Base-by-base conservation (phyloP, 805 yeast species). In the Kazachstania kunashirensis region DNA sequence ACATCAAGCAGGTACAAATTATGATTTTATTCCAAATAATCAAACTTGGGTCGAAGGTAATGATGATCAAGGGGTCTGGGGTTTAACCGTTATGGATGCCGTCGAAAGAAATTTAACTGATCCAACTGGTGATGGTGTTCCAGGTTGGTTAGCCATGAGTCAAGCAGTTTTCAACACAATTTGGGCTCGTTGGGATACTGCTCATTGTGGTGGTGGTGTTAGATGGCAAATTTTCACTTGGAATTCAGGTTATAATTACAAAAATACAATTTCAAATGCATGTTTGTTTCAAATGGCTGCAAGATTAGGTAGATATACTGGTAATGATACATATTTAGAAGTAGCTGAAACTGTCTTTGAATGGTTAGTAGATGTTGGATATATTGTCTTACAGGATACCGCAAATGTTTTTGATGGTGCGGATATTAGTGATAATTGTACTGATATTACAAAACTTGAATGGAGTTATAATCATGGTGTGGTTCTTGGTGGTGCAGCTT, bases 401-500 rank as follows among this genome's bases (percentile, higher is more conserved):
- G 63, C 67, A 30, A 59, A 65, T 34, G 82, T 84, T n/a, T 79
- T 70, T 52, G 95, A 84, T 55, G 95, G 95, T 44, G 80, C 77
- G 12, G 59, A 65, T 37, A 65, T 71, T 29, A 70, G 56, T 13
- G 63, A 59, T 30, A 58, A 81, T 61, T 89, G 97, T 62, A 51
- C 82, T 1, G 64, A 65, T n/a, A 55, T 72, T 27, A 71, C 76
- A 8, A 55, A 52, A 14, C 53, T 62, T 23, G 72, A 71, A 52
- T 82, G 86, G 85, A 65, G 77, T 21, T 82, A 82, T 59, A 78
- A 78, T 42, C 79, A 77, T 52, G 92, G 84, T 27, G 58, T 79
- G 12, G 62, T 77, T 45, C 49, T 82, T 48, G 65, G 80, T 2
- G 92, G 89, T 12, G 64, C 73, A 42, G 85, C 92, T 1, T 79